These are phyloP conservation scores for Oidium heveae DNA, from an alignment of 2,329 filamentous ascomycete genomes.

Conservation along the genomic window DNA sequence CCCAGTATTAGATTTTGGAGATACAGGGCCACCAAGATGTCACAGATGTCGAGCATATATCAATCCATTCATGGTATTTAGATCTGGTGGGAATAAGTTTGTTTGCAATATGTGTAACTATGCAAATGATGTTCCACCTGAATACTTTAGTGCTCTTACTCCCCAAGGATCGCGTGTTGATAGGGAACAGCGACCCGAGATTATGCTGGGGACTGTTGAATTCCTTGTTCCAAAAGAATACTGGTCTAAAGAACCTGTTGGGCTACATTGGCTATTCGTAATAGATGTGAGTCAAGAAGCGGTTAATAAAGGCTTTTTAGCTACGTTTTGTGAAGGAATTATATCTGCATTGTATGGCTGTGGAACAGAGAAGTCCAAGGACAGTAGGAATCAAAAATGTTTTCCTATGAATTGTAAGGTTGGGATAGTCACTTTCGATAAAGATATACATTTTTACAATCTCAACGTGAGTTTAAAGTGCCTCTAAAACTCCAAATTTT, in stretches of 20 bases:
- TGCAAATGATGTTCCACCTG: constrained; percentile 73
- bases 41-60: constrained; percentile 86
- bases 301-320: constrained; percentile 70
- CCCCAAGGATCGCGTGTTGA: constrained; percentile 72
- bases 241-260: constrained; percentile 84
- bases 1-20: constrained; percentile 86
- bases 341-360: constrained; percentile 59
- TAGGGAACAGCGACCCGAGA: constrained; percentile 65
- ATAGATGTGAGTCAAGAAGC: constrained; percentile 87
- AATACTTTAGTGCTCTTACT: constrained; percentile 84
- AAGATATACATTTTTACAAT: constrained; percentile 96
- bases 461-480: constrained; percentile 36
- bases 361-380: constrained; percentile 23
- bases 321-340: constrained; percentile 77
- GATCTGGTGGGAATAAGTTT: constrained; percentile 80
- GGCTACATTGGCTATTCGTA: constrained; percentile 67
- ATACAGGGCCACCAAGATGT: constrained; percentile 70
- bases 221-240: constrained; percentile 97
- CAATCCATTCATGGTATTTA: constrained; percentile 97
- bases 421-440: constrained; percentile 88
- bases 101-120: constrained; percentile 97
- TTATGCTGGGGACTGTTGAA: constrained; percentile 80
- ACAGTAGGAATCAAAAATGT: constrained; percentile 24
- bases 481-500: not conserved
- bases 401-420: constrained; percentile 65